Base-by-base conservation (phyloP, 1,284 basidiomycete genomes). In the Boletellus deceptivus region DNA sequence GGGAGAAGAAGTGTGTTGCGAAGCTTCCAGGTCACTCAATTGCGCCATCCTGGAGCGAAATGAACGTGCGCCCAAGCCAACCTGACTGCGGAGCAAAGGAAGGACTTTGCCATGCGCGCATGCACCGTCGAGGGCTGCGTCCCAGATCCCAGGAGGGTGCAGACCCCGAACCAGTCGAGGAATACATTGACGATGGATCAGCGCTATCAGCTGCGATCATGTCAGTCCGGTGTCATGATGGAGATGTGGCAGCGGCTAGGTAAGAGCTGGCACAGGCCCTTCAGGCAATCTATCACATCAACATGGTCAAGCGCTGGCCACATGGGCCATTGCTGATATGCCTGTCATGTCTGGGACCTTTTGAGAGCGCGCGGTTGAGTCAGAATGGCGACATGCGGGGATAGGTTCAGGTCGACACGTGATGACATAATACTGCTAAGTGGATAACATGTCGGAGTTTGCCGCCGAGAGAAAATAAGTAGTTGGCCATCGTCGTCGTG, bases 401-500 rank as follows among this genome's bases (percentile, higher is more conserved):
- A 55, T 55, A 55, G 46, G 35, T 36, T 57, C 35, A 36, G 18
- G 37, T 17, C 17, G 24, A 27, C 27, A 27, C 10, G 10, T 22
- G 22, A 49, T 59, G 35, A 61, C 48, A 17, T 59, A 60, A 60
- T 60, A 46, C 45, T 41, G 45, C 50, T 53, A 59, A 59, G 47
- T 49, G 6, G 34, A 37, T 46, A 25, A 33, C 33, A 40, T 43
- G 25, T 55, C 61, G 62, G 62, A 62, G 55, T 65, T 67, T 27
- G 27, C 44, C 52, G 53, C 44, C 52, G 53, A 53, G 40, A 1
- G 48, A 45, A 63, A 62, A 66, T 63, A 64, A 63, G 58, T 59
- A 63, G 36, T 38, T 20, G 38, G 22, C 22, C 9, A 25, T n/a
- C 35, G 24, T 36, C 22, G 22, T 22, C 20, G 20, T 20, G 20